Percentiles rank a stretch among this genome's conserved stretches.
Evolutionary conservation across 2,329 filamentous ascomycete species (phyloP).

Genomic region (Rasamsonia emersonii): DNA sequence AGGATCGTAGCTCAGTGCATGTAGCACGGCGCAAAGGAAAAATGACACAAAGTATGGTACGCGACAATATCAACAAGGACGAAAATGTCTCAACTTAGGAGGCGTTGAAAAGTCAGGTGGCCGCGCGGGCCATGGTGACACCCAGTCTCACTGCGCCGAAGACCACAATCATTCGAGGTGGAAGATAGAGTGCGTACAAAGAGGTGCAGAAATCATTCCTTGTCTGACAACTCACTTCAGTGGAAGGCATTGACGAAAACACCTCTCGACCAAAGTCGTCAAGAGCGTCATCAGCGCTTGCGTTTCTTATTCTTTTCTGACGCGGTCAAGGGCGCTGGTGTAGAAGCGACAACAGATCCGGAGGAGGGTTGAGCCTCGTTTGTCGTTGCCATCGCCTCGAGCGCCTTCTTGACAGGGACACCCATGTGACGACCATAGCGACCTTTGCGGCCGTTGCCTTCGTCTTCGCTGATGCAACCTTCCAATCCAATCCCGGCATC

Average conservation of each 20-base stretch:
- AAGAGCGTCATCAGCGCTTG: conserved; percentile 51
- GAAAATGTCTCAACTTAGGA: too few relatives aligned
- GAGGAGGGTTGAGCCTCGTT: conserved; percentile 41
- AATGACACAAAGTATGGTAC: too few relatives aligned
- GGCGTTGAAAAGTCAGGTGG: too few relatives aligned
- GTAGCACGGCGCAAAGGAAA: too few relatives aligned
- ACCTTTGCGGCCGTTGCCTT: conserved; percentile 93
- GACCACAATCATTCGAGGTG: too few relatives aligned
- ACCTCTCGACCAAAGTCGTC: too few relatives aligned
- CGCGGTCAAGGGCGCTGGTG: conserved; percentile 22
- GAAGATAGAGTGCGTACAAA: too few relatives aligned
- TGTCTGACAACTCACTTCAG: neutral
- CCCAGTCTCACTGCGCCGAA: too few relatives aligned
- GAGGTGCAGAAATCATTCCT: neutral
- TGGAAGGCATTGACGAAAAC: neutral
- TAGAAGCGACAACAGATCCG: conserved; percentile 18
- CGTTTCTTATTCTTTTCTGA: conserved; percentile 61
- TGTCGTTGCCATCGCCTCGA: conserved; percentile 41
- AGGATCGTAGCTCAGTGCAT: too few relatives aligned
- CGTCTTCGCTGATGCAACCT: conserved; percentile 93
- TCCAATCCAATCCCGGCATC: conserved; percentile 91
- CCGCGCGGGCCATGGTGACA: too few relatives aligned
- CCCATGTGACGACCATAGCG: conserved; percentile 70
- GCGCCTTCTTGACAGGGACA: conserved; percentile 53
- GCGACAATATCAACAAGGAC: too few relatives aligned